A percentile compares a stretch with the other conserved stretches of the same genome.
Conservation (phyloP, 1,284 basidiomycete species). For the Ceratobasidium sp. region DNA sequence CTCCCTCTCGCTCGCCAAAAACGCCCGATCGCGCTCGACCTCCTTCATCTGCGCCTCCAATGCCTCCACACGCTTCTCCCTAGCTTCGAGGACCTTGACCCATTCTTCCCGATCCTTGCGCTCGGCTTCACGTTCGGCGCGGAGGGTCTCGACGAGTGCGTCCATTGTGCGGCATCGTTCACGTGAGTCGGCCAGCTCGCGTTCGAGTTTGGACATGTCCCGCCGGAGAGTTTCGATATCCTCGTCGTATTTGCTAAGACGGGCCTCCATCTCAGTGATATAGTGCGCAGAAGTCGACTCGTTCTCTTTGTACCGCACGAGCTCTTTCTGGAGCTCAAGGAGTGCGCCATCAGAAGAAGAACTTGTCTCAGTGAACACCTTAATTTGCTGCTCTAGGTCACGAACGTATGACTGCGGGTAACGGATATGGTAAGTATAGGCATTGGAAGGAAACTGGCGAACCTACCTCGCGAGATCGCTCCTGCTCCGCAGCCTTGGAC, state of each 20-base stretch:
- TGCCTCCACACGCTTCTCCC: conserved; percentile 77
- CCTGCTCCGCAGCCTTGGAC: conserved; percentile 85
- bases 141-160: conserved; percentile 66
- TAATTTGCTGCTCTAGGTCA: conserved; percentile 91
- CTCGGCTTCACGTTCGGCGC: conserved; percentile 78
- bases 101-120: conserved; percentile 83
- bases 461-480: conserved; percentile 86
- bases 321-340: conserved; percentile 84
- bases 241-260: conserved; percentile 82
- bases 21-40: conserved; percentile 74
- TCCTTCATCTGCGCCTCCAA: conserved; percentile 80
- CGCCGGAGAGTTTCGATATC: conserved; percentile 73
- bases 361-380: conserved; percentile 80
- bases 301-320: conserved; percentile 78
- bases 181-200: conserved; percentile 70
- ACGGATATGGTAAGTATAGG: background rate
- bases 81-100: conserved; percentile 74
- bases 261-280: conserved; percentile 88
- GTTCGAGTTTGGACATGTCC: conserved; percentile 81
- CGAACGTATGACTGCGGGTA: conserved; percentile 80
- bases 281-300: conserved; percentile 80
- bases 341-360: conserved; percentile 80
- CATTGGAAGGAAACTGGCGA: background rate
- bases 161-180: conserved; percentile 61
- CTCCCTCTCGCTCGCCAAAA: conserved; percentile 70